Base-by-base conservation (phyloP, 331 rosid genomes). In the Malus hybrid region DNA sequence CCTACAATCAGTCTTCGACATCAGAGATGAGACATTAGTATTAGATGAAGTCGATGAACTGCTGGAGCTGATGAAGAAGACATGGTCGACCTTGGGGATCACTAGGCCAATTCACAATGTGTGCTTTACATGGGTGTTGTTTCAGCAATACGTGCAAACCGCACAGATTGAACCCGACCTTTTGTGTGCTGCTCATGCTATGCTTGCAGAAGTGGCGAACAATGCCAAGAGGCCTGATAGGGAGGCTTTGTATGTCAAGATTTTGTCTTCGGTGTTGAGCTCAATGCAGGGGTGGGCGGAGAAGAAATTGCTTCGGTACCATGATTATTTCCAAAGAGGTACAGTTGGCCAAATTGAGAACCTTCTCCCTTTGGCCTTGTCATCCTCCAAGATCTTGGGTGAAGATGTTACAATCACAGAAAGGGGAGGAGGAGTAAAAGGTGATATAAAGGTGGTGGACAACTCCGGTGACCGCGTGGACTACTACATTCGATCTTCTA, bases 41-140 rank as follows among this genome's bases (percentile, higher is more conserved):
- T 96, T 95, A 9, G 99, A 95, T 46, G 97, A 95, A 73, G 96
- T 95, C 20, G 99, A 95, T 28, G 99, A 95, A 84, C 80, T 95
- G 1, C 88, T 95, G 3, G 99, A 95, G 80, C 81, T 95, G 32
- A 90, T 95, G 83, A 90, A 92, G 81, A 92, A 92, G 78, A 89
- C 97, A 0, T 95, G 99, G 99, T 81, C 96, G 5, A 89, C 91
- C 0, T 70, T 95, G 56, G 97, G 99, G 22, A 89, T 92, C 76
- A 85, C 83, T 5, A 80, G 79, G 83, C 78, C 89, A 3, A 80
- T 90, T 39, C 97, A 92, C 73, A 92, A 92, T 64, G 63, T 88
- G 15, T 95, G 97, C 68, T 92, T 95, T 74, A 80, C 99, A 39
- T 95, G 99, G 99, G 88, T 86, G 24, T 63, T 95, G 78, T 95